These are phyloP conservation scores for Claviceps humidiphila DNA, from an alignment of 2,329 filamentous ascomycete species.

Conservation along the genomic window DNA sequence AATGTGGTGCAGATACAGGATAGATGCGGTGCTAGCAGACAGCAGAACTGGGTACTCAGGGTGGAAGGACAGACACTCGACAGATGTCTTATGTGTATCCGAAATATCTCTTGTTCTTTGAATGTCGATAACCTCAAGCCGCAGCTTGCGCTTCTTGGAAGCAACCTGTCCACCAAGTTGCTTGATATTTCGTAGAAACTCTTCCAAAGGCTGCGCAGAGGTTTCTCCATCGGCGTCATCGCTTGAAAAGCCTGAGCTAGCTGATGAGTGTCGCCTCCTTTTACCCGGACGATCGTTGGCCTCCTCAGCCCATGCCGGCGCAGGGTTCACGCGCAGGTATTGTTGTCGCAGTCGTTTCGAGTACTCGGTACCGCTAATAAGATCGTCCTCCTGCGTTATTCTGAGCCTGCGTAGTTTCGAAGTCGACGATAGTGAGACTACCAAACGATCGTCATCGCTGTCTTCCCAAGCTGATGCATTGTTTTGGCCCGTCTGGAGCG, in stretches of 20 bases:
- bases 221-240: constrained; percentile 45
- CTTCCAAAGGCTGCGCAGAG: constrained; percentile 65
- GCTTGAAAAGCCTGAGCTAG: constrained; percentile 35
- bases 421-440: constrained; percentile 62
- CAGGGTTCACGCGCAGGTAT: constrained; percentile 47
- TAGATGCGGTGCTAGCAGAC: constrained; percentile 74
- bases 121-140: constrained; percentile 81
- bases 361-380: constrained; percentile 80
- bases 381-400: constrained; percentile 66
- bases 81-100: constrained; percentile 61
- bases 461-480: constrained; percentile 70
- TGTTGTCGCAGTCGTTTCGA: constrained; percentile 66
- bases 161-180: constrained; percentile 45
- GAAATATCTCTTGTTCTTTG: constrained; percentile 79
- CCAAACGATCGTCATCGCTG: constrained; percentile 83
- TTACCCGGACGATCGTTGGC: constrained; percentile 37
- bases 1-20: constrained; percentile 81
- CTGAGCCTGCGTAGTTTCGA: constrained; percentile 72
- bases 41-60: constrained; percentile 77
- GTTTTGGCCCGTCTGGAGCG: constrained; percentile 11
- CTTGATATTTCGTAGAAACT: constrained; percentile 62
- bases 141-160: constrained; percentile 55
- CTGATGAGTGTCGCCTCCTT: constrained; percentile 38
- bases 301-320: constrained; percentile 46
- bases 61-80: constrained; percentile 81